Base-by-base conservation (phyloP, 2,329 filamentous ascomycete genomes). In the Beauveria medogensis region DNA sequence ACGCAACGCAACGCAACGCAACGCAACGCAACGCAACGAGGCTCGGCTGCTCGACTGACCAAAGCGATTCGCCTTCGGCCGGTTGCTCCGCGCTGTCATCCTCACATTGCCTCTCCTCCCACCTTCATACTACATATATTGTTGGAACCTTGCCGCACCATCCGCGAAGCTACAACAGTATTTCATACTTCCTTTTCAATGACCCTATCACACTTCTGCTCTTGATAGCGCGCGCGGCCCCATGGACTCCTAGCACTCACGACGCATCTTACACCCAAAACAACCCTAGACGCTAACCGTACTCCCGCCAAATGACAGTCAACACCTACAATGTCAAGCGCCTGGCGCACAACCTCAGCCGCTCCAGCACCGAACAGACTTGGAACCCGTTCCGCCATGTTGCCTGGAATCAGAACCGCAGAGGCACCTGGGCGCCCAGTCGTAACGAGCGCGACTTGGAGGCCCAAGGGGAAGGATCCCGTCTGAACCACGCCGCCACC, bases 371-470 rank as follows among this genome's bases (percentile, higher is more conserved):
- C 55, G 72, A 75, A 60, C 71, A 75, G 24, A 66, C 68, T 24
- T 78, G 74, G 72, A 80, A 79, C 34, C 76, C 75, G 8, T 80
- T 80, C 57, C 73, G 75, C 9, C 76, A 77, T 61, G 70, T 77
- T n/a, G 64, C 68, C 24, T 77, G 73, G 72, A 69, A 68, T 18
- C 69, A 65, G 55, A 63, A 62, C 14, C 71, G 70, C 30, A 67
- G 69, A 34, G 67, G 67, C 41, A 76, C 75, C 5, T 78, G 69
- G 70, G 73, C 75, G 64, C 52, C 65, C 74, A 67, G 69, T 37
- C 20, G 56, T 53, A 55, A 30, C 68, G 73, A 61, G 62, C 53
- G 62, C 64, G 46, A 55, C 30, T 22, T 55, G 61, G 63, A 65
- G 20, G 62, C 67, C 22, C 52, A 53, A 37, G 65, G 63, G 41